Percentiles rank a stretch among this genome's conserved stretches.
Conservation (phyloP, 345 rosid species). For the Hypericum perforatum region DNA sequence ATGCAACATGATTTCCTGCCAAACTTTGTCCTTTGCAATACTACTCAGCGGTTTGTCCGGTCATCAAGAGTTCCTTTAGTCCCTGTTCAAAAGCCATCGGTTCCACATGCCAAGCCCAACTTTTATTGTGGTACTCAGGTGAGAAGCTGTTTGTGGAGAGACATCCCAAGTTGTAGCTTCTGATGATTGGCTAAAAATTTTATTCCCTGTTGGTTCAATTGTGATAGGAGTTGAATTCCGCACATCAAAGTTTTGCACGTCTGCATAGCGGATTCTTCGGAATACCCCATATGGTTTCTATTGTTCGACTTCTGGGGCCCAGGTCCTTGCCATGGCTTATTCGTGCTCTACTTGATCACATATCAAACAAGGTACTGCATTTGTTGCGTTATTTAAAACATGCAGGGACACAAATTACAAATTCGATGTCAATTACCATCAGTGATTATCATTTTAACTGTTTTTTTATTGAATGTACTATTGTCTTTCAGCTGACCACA, state of each 20-base stretch:
- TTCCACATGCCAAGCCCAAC: slow-evolving; percentile 82
- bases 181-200: background rate
- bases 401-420: background rate
- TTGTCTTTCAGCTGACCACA: slow-evolving; percentile 47
- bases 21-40: slow-evolving; percentile 92
- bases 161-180: background rate
- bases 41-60: slow-evolving; percentile 87
- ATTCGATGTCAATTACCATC: slow-evolving; percentile 3
- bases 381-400: background rate
- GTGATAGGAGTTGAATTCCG: slow-evolving; percentile 81
- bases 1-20: slow-evolving; percentile 97
- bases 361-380: slow-evolving; percentile 74
- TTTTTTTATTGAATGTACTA: background rate
- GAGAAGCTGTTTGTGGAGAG: slow-evolving; percentile 17
- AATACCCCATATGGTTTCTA: slow-evolving; percentile 72
- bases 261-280: slow-evolving; percentile 91
- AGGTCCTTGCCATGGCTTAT: slow-evolving; percentile 98
- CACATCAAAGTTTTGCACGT: slow-evolving; percentile 94
- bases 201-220: slow-evolving; percentile 2
- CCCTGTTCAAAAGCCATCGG: slow-evolving; percentile 87
- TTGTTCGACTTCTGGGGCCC: slow-evolving; percentile 82
- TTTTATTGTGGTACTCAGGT: slow-evolving; percentile 95
- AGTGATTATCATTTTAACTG: slow-evolving; percentile 2
- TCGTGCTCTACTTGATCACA: slow-evolving; percentile 86
- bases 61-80: slow-evolving; percentile 60